Conservation (phyloP, 805 yeast species). For the Starmerella asiatica region DNA sequence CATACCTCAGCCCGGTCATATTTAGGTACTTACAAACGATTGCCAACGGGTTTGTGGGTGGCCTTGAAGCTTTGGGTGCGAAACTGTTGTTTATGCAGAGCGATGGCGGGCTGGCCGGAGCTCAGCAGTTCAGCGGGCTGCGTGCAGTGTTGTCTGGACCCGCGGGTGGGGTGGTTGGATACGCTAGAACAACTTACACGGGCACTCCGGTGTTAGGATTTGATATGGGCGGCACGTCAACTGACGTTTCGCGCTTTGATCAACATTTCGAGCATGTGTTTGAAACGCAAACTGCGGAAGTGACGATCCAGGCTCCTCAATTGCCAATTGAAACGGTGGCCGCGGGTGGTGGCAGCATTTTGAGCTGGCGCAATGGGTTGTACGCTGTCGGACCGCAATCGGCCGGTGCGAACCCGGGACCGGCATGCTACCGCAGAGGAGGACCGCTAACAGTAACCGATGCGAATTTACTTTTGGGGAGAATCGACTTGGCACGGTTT, state of each 20-base stretch:
- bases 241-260: constrained; percentile 64
- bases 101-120: constrained; percentile 87
- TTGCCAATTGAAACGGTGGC: constrained; percentile 71
- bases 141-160: constrained; percentile 89
- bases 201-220: constrained; percentile 57
- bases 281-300: constrained; percentile 73
- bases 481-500: constrained; percentile 59
- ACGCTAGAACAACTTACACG: constrained; percentile 61
- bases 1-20: constrained; percentile 70
- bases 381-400: constrained; percentile 79
- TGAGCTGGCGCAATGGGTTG: constrained; percentile 55
- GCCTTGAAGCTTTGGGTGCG: constrained; percentile 30
- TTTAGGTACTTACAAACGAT: constrained; percentile 49
- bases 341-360: constrained; percentile 69
- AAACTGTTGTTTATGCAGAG: constrained; percentile 69
- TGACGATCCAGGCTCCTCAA: constrained; percentile 74
- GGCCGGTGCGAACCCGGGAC: constrained; percentile 82
- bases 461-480: constrained; percentile 61
- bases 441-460: constrained; percentile 80
- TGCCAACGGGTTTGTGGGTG: constrained; percentile 45
- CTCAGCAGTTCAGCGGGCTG: constrained; percentile 70
- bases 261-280: constrained; percentile 67
- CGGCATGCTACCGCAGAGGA: constrained; percentile 72
- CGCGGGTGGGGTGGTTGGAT: constrained; percentile 96
- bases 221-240: constrained; percentile 87